These are phyloP conservation scores for Globisporangium uncinulatum DNA, from an alignment of 352 stramenopile species.

Conservation along the genomic window DNA sequence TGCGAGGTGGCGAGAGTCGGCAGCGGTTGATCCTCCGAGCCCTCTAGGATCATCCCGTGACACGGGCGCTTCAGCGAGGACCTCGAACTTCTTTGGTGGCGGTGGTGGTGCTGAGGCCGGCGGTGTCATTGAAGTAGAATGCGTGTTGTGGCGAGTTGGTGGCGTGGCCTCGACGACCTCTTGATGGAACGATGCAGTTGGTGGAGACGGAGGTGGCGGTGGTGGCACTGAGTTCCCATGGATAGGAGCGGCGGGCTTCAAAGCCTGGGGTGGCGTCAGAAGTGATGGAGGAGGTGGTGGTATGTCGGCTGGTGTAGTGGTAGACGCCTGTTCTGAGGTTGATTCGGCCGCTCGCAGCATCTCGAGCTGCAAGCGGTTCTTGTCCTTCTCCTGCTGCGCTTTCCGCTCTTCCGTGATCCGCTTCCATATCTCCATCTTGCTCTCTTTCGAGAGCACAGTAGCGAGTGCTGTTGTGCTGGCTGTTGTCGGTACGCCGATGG, in stretches of 20 bases:
- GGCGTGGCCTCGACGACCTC: neutral
- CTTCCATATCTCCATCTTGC: conserved; percentile 67
- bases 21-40: neutral
- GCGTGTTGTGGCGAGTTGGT: too few relatives aligned
- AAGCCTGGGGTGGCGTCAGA: neutral
- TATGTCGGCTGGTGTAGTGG: neutral
- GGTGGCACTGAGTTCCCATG: neutral
- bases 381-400: conserved; percentile 20
- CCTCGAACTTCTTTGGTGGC: neutral
- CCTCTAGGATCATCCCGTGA: neutral
- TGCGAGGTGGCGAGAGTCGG: conserved; percentile 4
- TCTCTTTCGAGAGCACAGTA: conserved; percentile 31
- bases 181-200: too few relatives aligned
- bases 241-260: neutral
- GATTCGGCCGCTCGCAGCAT: neutral
- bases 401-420: conserved; percentile 46
- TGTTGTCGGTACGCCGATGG: neutral
- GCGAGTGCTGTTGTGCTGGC: neutral
- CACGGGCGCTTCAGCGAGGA: neutral
- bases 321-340: neutral
- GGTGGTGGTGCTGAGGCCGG: too few relatives aligned
- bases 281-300: neutral
- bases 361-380: conserved; percentile 11
- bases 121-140: too few relatives aligned
- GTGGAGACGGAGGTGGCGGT: too few relatives aligned